These are phyloP conservation scores for Ulota crispa DNA, from an alignment of 225 moss, liverwort and hornwort genomes.

Conservation along the genomic window DNA sequence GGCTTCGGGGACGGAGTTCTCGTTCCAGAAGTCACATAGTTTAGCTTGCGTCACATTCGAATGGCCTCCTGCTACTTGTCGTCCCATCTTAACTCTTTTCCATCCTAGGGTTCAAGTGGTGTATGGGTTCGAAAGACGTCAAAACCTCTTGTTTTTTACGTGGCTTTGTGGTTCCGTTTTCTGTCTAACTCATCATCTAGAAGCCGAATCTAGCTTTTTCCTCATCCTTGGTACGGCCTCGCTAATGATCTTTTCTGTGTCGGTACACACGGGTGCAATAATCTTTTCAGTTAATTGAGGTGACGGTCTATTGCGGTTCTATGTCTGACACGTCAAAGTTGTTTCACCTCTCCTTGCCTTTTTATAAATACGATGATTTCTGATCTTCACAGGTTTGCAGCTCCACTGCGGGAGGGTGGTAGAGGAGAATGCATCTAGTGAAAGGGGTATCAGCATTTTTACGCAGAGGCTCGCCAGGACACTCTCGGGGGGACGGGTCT, in stretches of 20 bases:
- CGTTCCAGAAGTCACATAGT: not conserved
- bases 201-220: not conserved
- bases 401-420: constrained; percentile 55
- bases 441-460: constrained; percentile 70
- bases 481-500: constrained; percentile 52
- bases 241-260: not conserved
- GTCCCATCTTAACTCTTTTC: not conserved
- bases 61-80: not conserved
- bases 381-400: constrained; percentile 47
- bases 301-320: not conserved
- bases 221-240: not conserved
- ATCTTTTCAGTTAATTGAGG: constrained; percentile 9
- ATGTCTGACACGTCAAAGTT: not conserved
- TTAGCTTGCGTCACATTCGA: not conserved
- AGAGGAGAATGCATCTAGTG: constrained; percentile 67
- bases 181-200: not conserved
- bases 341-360: not conserved
- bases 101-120: constrained; percentile 20
- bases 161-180: not conserved
- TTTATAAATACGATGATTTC: not conserved
- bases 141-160: not conserved
- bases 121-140: not conserved
- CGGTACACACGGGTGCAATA: not conserved
- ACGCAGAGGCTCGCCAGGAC: constrained; percentile 57
- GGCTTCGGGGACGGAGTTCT: not conserved